Evolutionary conservation across 371 early-diverging fungal species (phyloP), one percentile per base, ranked within the genome.

Genomic region (Scutellospora calospora): DNA sequence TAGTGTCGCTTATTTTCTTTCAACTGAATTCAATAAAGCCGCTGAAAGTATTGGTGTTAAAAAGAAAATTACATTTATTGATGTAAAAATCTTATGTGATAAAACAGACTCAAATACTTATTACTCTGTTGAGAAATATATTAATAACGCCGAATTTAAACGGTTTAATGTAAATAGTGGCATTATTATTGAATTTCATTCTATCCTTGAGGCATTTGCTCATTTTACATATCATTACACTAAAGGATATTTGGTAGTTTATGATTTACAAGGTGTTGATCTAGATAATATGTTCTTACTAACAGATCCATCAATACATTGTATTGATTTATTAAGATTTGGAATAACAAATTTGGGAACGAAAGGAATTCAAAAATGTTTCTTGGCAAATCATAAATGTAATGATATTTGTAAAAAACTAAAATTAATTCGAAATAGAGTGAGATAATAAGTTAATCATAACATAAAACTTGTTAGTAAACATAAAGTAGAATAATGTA

Each of bases 361-460:
- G 3, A 76, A 33, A 18, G 76, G 76, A 2, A 76, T 76, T 12
- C 22, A 75, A 2, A 27, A 59, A 0, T 76, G n/a, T n/a, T n/a
- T 76, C n/a, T n/a, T 76, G 14, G 60, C 35, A 33, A 76, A 76
- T 41, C 76, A 76, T 76, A 76, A 57, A 20, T 76, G 76, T 76
- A 31, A 57, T 16, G 59, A 59, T 31, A 33, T 76, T n/a, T 76
- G 76, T 14, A 5, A 59, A 14, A 76, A 57, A n/a, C 59, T 76
- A n/a, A n/a, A n/a, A n/a, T n/a, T n/a, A n/a, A n/a, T n/a, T n/a
- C n/a, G n/a, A n/a, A n/a, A n/a, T n/a, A n/a, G n/a, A n/a, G n/a
- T n/a, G n/a, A n/a, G n/a, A n/a, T n/a, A n/a, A n/a, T n/a, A n/a
- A n/a, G n/a, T n/a, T n/a, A n/a, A n/a, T n/a, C n/a, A n/a, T n/a